Evolutionary conservation across 1,284 basidiomycete genomes (phyloP).

Genomic region (Tetrapyrgos nigripes): DNA sequence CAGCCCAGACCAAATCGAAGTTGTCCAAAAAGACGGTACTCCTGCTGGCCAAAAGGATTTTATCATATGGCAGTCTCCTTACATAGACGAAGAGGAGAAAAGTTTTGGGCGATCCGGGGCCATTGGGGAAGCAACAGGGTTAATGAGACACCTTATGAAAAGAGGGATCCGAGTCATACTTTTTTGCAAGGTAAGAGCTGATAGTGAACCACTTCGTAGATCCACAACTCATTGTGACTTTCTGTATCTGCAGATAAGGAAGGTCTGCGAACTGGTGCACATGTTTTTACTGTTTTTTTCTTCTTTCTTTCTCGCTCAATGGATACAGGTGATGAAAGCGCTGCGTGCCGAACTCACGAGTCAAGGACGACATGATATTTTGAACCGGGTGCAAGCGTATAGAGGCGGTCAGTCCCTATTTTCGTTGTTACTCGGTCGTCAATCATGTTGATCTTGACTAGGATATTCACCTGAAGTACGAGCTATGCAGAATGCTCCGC

Average conservation of each 20-base stretch:
- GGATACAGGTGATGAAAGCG: conserved; percentile 76
- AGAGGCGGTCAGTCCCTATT: conserved; percentile 77
- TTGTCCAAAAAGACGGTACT: conserved; percentile 83
- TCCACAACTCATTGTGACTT: neutral
- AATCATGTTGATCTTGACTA: conserved; percentile 20
- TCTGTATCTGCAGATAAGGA: conserved; percentile 61
- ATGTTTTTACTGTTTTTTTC: neutral
- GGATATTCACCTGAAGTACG: conserved; percentile 65
- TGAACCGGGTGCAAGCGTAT: conserved; percentile 84
- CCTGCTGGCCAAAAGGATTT: conserved; percentile 84
- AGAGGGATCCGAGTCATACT: conserved; percentile 84
- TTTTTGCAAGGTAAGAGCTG: conserved; percentile 78
- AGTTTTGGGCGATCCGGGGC: conserved; percentile 66
- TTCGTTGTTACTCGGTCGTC: conserved; percentile 28
- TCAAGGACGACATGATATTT: conserved; percentile 80
- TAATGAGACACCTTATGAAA: conserved; percentile 87
- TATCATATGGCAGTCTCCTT: conserved; percentile 79
- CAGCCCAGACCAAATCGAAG: conserved; percentile 64
- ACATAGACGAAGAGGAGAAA: conserved; percentile 64
- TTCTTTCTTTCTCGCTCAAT: neutral
- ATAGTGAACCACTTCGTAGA: neutral
- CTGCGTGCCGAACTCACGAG: conserved; percentile 76
- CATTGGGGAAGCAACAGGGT: conserved; percentile 72
- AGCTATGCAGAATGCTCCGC: neutral
- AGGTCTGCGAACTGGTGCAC: conserved; percentile 84